Evolutionary conservation across 805 yeast genomes (phyloP).

Genomic region (Saturnispora besseyi): DNA sequence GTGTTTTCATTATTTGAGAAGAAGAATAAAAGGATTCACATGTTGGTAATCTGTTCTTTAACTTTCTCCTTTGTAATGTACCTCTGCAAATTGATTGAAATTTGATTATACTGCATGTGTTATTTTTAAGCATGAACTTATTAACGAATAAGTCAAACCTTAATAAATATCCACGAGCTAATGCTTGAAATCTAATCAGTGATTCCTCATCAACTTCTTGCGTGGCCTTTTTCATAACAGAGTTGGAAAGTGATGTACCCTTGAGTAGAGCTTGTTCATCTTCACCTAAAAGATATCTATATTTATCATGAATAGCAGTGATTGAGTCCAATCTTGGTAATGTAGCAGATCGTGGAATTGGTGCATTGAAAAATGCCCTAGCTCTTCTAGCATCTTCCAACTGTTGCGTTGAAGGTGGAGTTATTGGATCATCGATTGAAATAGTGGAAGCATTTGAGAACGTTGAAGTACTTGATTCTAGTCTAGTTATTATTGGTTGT

Average conservation of each 20-base stretch:
- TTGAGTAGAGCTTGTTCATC: constrained; percentile 17
- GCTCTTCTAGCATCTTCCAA: constrained; percentile 11
- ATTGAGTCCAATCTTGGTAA: constrained; percentile 12
- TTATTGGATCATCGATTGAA: constrained; percentile 1
- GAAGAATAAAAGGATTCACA: constrained; percentile 7
- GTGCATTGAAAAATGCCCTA: constrained; percentile 11
- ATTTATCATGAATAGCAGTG: constrained; percentile 13
- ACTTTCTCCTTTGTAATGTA: constrained; percentile 9
- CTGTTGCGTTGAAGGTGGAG: constrained; percentile 8
- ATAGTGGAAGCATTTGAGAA: background rate
- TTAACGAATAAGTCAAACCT: constrained; percentile 59
- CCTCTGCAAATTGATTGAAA: constrained; percentile 50
- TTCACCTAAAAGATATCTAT: constrained; percentile 14
- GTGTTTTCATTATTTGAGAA: constrained; percentile 33
- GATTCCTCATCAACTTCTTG: constrained; percentile 5
- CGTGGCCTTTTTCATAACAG: background rate
- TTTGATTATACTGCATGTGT: constrained; percentile 38
- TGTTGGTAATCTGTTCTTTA: background rate
- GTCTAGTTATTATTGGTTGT: background rate
- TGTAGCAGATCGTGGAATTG: constrained; percentile 4
- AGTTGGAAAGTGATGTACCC: background rate
- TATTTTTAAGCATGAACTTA: constrained; percentile 50
- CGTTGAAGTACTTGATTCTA: background rate
- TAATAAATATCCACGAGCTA: constrained; percentile 58
- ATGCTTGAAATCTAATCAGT: constrained; percentile 48